Evolutionary conservation across 2,329 filamentous ascomycete genomes (phyloP), one percentile per base, ranked within the genome.

Genomic region (Myriosclerotinia curreyana): DNA sequence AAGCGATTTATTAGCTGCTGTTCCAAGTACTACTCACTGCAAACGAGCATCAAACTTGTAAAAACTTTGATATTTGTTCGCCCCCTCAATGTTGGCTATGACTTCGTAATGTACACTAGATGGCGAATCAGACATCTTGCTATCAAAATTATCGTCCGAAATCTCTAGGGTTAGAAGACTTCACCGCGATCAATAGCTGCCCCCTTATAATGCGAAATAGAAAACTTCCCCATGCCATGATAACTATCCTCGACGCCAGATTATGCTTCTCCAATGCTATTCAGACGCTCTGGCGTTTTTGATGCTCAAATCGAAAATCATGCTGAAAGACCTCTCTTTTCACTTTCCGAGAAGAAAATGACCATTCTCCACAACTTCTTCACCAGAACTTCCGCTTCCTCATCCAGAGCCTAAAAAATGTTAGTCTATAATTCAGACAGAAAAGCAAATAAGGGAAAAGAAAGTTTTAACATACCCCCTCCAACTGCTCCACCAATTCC

Each of bases 361-460:
- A 97, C 87, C 92, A 98, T 96, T 59, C 94, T 86, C 95, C 95
- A 99, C 44, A 99, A 83, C 79, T 97, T 98, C 84, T 92, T 96
- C 58, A 98, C 93, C 69, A 99, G 79, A 34, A 91, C 88, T 76
- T 97, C 93, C 14, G 93, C 92, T 74, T 98, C 95, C 73, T 99
- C 95, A 74, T 97, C 95, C 67, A 99, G 81, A 51, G 92, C 91
- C 86, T 94, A 67, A 66, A 66, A 38, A 54, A 64, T 22, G 28
- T 55, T 25, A 62, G 60, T 54, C 36, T 31, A 53, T 20, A 17
- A 20, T 3, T 7, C n/a, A 12, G 8, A 36, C 12, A 0, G 11
- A 48, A 17, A 17, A 2, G 17, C 11, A 5, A 7, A 11, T 17
- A 22, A 28, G 38, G 31, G 17, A 69, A 51, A 34, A 52, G 44